Base-by-base conservation (phyloP, 2,329 filamentous ascomycete species). In the Lasiodiplodia citricola region DNA sequence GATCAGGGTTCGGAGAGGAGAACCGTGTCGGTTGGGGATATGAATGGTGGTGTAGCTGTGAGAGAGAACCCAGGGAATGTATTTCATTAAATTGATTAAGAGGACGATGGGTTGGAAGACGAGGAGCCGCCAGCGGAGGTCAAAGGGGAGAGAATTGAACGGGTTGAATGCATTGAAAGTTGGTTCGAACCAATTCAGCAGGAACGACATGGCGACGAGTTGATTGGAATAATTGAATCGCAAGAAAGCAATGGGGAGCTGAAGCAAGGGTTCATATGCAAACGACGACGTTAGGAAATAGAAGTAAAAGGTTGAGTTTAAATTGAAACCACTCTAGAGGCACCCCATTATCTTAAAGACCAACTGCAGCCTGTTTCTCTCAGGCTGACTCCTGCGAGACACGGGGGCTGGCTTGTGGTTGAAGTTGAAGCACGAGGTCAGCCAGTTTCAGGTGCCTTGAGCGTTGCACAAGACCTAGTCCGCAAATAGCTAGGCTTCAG, bases 91-190 rank as follows among this genome's bases (percentile, higher is more conserved):
- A 50, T 50, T 50, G 65, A 73, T 50, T 54, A 67, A 69, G 38
- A 67, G 68, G 28, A 71, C 54, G 28, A 81, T 72, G 18, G 83
- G 82, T 69, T 83, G 81, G 21, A 85, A 78, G 54, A 79, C 66
- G 28, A 86, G 73, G 8, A 83, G 77, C 7, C 82, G 81, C 81
- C 82, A 84, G 70, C 84, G 82, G 37, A 80, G 73, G n/a, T 70
- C 68, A 70, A 79, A 82, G 5, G 83, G 78, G 54, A 85, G 75
- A 57, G 73, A 70, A 16, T 77, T 73, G 69, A 81, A 79, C 55
- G 63, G 63, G 14, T 55, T 31, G 13, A 66, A 23, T 21, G 63
- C 63, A 38, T 51, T 66, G 35, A 47, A 56, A 38, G 63, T 44
- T 18, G 63, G 63, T 4, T 66, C 60, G 2, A 64, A 31, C 60